A percentile compares a stretch with the other conserved stretches of the same genome.
Evolutionary conservation across 2,329 filamentous ascomycete genomes (phyloP).

Genomic region (Hawksworthiomyces lignivorus): DNA sequence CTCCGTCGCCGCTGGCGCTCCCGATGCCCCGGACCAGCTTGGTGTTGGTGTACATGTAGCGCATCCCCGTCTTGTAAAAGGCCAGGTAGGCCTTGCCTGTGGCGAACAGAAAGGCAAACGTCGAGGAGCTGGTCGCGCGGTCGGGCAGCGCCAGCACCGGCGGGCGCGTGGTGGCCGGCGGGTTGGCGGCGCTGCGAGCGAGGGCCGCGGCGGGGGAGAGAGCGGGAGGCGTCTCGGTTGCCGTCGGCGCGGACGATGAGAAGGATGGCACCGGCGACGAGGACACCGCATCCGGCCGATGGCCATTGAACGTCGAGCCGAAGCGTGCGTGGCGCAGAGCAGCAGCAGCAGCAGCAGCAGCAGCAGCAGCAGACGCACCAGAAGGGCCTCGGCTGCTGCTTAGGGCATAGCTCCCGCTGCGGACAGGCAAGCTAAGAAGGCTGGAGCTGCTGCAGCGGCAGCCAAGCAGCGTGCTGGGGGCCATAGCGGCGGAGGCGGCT

Average conservation of each 20-base stretch:
- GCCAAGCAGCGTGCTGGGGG: neutral
- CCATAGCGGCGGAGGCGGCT: neutral
- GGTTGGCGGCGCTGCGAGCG: slow-evolving; percentile 41
- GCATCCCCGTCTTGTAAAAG: slow-evolving; percentile 85
- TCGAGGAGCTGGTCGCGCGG: slow-evolving; percentile 36
- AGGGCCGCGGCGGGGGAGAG: neutral
- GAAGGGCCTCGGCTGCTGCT: too few species aligned
- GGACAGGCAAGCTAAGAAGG: too few species aligned
- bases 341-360: too few species aligned
- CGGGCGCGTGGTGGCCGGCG: slow-evolving; percentile 64
- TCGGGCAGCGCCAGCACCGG: slow-evolving; percentile 58
- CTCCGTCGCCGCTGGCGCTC: slow-evolving; percentile 29
- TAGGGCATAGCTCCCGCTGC: too few species aligned
- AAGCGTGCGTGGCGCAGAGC: too few species aligned
- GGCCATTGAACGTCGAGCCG: too few species aligned
- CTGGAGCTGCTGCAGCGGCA: too few species aligned
- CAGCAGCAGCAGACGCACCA: too few species aligned
- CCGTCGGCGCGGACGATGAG: neutral
- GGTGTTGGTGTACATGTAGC: slow-evolving; percentile 61
- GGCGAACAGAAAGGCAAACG: slow-evolving; percentile 46
- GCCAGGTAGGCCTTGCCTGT: slow-evolving; percentile 67
- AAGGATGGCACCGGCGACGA: neutral
- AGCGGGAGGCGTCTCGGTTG: neutral
- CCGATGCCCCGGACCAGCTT: slow-evolving; percentile 10
- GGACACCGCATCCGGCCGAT: too few species aligned